These are phyloP conservation scores for Parietaria judaica DNA, from an alignment of 306 rosid genomes.

Conservation along the genomic window DNA sequence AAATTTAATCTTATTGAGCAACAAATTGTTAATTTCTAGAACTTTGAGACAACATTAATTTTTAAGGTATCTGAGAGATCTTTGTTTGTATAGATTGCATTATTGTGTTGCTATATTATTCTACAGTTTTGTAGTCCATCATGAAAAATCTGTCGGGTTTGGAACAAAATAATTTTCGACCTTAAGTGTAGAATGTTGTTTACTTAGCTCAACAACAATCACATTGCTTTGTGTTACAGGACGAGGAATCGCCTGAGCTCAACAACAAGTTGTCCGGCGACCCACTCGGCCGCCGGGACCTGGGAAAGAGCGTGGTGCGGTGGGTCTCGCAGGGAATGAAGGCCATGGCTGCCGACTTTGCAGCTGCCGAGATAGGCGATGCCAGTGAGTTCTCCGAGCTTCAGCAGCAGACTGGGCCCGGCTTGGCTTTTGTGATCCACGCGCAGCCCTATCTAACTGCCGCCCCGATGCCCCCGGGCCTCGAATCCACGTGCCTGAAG, in stretches of 20 bases:
- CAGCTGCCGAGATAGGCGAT: constrained; percentile 41
- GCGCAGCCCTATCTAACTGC: constrained; percentile 71
- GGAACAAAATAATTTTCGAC: no score
- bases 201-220: no score
- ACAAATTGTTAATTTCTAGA: no score
- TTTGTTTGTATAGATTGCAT: no score
- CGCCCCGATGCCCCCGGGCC: constrained; percentile 66
- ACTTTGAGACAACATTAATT: no score
- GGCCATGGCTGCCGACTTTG: constrained; percentile 59
- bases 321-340: constrained; percentile 66
- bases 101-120: no score
- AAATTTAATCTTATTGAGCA: no score
- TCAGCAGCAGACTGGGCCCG: constrained; percentile 50
- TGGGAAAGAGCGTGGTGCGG: constrained; percentile 54
- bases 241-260: not conserved
- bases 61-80: no score
- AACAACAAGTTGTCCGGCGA: constrained; percentile 34
- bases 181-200: no score
- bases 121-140: no score
- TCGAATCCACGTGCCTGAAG: constrained; percentile 57
- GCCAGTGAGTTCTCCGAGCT: constrained; percentile 38
- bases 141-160: no score
- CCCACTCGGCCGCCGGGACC: constrained; percentile 59
- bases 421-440: constrained; percentile 55
- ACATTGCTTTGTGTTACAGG: not conserved